A percentile compares a stretch with the other conserved stretches of the same genome.
phyloP scores from a whole-genome alignment of 805 yeast genomes.

The Cyberlindnera japonica region DNA sequence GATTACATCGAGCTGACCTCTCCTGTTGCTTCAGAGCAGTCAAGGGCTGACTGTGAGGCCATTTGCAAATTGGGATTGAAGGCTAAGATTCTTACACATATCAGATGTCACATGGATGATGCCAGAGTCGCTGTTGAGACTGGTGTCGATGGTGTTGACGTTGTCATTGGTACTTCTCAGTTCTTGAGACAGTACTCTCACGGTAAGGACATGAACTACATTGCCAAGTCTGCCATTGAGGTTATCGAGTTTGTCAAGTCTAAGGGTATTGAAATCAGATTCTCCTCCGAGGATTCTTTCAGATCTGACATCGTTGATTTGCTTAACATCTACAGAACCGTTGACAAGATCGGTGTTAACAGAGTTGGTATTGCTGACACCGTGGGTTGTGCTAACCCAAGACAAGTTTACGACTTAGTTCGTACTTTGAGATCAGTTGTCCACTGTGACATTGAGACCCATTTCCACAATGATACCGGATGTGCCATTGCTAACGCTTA shows the following conservation, averaged over 20 bases:
- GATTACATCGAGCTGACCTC: slow-evolving; percentile 97
- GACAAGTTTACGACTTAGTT: slow-evolving; percentile 96
- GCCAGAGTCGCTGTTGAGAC: slow-evolving; percentile 96
- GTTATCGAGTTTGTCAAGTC: slow-evolving; percentile 96
- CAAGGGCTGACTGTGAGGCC: slow-evolving; percentile 92
- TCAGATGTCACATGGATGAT: slow-evolving; percentile 98
- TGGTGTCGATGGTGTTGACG: slow-evolving; percentile 99
- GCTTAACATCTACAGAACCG: slow-evolving; percentile 92
- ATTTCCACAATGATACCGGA: slow-evolving; percentile 98
- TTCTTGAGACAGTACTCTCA: slow-evolving; percentile 92
- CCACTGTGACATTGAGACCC: slow-evolving; percentile 96
- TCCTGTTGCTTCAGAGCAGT: slow-evolving; percentile 96
- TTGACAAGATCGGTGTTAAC: slow-evolving; percentile 95
- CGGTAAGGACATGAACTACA: slow-evolving; percentile 98
- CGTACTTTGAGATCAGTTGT: slow-evolving; percentile 92
- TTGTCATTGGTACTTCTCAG: slow-evolving; percentile 95
- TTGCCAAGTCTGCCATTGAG: slow-evolving; percentile 92
- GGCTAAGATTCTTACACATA: slow-evolving; percentile 94
- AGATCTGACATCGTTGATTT: slow-evolving; percentile 94
- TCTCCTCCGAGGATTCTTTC: slow-evolving; percentile 95
- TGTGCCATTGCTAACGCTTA: slow-evolving; percentile 98
- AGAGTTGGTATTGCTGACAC: slow-evolving; percentile 99
- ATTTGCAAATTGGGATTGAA: slow-evolving; percentile 95
- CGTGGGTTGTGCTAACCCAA: slow-evolving; percentile 98
- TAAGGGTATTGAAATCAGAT: slow-evolving; percentile 94